Percentiles rank a stretch among this genome's conserved stretches.
Evolutionary conservation across 257 asterid species (phyloP).

Genomic region (Przewalskia tangutica): DNA sequence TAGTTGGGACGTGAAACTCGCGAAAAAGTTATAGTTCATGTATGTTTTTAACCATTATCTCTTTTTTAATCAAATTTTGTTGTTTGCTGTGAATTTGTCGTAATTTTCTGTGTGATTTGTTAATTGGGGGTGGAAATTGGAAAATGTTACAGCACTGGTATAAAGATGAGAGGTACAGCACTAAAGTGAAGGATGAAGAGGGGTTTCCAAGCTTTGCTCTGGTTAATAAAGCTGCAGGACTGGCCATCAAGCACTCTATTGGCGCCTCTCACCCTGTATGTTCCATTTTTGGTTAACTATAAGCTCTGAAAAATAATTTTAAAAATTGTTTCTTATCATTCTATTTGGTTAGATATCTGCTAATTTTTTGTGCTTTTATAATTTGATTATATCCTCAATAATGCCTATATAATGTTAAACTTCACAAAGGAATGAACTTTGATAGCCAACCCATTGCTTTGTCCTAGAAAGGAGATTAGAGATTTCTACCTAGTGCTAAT

Average conservation of each 20-base stretch:
- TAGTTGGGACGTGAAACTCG: no score
- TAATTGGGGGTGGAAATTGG: background rate
- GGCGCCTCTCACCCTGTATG: conserved; percentile 46
- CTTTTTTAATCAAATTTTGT: background rate
- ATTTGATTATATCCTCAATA: background rate
- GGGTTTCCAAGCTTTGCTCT: conserved; percentile 69
- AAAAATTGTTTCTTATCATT: background rate
- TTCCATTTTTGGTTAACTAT: background rate
- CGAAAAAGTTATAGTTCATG: no score
- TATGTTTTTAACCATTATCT: background rate
- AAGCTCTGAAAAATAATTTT: background rate
- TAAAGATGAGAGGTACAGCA: conserved; percentile 55
- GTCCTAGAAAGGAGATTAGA: background rate
- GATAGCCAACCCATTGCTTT: background rate
- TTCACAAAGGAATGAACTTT: background rate
- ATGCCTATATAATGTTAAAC: background rate
- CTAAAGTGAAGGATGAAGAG: conserved; percentile 62
- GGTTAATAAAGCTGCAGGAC: conserved; percentile 60
- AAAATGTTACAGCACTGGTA: conserved; percentile 51
- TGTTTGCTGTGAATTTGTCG: background rate
- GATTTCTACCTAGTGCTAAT: background rate
- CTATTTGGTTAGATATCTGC: background rate
- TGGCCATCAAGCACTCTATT: conserved; percentile 58
- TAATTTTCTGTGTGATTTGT: background rate
- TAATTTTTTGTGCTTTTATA: background rate